Base-by-base conservation (phyloP, 805 yeast species). In the Vanderwaltozyma polyspora region DNA sequence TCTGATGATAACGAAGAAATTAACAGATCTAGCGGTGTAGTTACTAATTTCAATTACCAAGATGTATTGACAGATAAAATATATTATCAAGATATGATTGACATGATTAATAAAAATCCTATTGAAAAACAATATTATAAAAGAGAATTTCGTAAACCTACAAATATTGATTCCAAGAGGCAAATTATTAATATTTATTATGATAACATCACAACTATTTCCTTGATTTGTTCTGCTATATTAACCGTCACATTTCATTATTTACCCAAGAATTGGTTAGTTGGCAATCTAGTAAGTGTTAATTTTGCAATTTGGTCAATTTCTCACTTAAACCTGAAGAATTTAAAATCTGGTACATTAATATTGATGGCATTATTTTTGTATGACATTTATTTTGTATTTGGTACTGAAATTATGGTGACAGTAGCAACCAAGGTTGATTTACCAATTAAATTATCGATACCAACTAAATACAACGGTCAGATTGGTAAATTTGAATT, bases 381-480 rank as follows among this genome's bases (percentile, higher is more conserved):
- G 27, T 79, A 78, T 51, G 86, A 79, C 49, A 63, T 75, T 27
- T 76, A 68, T 49, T 79, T 79, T 56, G 86, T 79, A 1, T 79
- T 76, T 52, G 72, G 68, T 4, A 66, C 81, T 0, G 64, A 67
- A 23, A 61, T 75, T 5, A 79, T 79, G 86, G 60, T 66, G 25
- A 62, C 72, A 1, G 85, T 77, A 14, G 85, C 84, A 6, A 63
- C 66, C 2, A 41, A 34, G 15, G 44, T 77, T 16, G 70, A 72
- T 3, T 59, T 71, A n/a, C 85, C 85, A 1, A 37, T 49, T 9
- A 48, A 53, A 33, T 27, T 53, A 3, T 32, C 37, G 22, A 15
- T 56, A 15, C 61, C 62, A 14, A 45, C 27, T 21, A 34, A 40
- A 25, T 36, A 41, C 32, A 39, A 43, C 32, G 32, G 37, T 2